Evolutionary conservation across 139 green algal species (phyloP).

Genomic region (Auxenochlorella pyrenoidosa): DNA sequence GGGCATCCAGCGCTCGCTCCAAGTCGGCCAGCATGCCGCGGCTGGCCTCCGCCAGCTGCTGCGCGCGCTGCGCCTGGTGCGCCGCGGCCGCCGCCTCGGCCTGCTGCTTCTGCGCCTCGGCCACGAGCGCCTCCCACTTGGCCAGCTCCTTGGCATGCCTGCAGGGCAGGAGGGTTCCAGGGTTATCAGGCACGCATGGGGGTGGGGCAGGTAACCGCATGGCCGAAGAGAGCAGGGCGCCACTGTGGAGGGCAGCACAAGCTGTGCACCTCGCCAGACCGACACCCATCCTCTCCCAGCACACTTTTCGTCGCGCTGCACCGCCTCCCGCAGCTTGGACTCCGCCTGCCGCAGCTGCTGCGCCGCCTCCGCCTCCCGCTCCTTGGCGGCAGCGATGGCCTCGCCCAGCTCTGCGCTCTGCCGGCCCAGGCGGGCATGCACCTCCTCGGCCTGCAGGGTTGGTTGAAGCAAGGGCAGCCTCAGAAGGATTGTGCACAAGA

Average conservation of each 20-base stretch:
- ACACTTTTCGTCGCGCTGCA: constrained; percentile 35
- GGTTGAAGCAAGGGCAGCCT: too few species aligned
- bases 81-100: background rate
- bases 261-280: background rate
- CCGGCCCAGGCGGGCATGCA: constrained; percentile 29
- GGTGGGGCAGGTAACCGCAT: background rate
- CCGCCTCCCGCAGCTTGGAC: constrained; percentile 36
- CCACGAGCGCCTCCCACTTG: constrained; percentile 42
- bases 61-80: constrained; percentile 35
- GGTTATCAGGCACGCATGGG: too few species aligned
- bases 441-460: constrained; percentile 25
- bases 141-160: constrained; percentile 41
- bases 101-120: constrained; percentile 22
- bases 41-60: constrained; percentile 46
- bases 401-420: constrained; percentile 43
- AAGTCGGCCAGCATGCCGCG: constrained; percentile 41
- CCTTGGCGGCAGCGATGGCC: constrained; percentile 46
- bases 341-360: constrained; percentile 36
- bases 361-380: constrained; percentile 35
- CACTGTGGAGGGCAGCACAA: background rate
- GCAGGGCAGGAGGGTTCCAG: background rate
- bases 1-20: constrained; percentile 45
- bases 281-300: background rate
- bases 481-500: too few species aligned
- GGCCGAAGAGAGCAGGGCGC: too few species aligned